These are phyloP conservation scores for Cornus suecica DNA, from an alignment of 148 eudicot genomes.

Conservation along the genomic window DNA sequence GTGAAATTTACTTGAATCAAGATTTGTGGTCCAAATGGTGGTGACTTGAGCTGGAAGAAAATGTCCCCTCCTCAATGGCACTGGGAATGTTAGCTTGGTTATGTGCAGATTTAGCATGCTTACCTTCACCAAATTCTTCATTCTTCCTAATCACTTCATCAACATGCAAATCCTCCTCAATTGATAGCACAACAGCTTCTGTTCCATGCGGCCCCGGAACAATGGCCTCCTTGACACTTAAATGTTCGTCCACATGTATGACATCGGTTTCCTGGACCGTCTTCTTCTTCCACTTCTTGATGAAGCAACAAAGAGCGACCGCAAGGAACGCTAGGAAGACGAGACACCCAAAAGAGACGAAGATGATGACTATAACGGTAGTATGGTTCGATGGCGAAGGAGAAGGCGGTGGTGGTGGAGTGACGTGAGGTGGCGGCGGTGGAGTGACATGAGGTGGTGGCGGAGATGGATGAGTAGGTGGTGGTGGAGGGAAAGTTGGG, in stretches of 20 bases:
- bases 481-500: constrained; percentile 34
- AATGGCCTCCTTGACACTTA: constrained; percentile 43
- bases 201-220: constrained; percentile 67
- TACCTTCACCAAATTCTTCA: constrained; percentile 24
- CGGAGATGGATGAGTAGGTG: constrained; percentile 15
- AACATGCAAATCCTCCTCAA: constrained; percentile 62
- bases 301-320: constrained; percentile 50
- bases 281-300: constrained; percentile 55
- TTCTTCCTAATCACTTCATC: constrained; percentile 44
- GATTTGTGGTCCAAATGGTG: constrained; percentile 20
- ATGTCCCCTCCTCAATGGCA: constrained; percentile 27
- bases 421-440: constrained; percentile 29
- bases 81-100: constrained; percentile 12
- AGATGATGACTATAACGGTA: constrained; percentile 41
- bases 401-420: constrained; percentile 31
- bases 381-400: constrained; percentile 44
- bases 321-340: constrained; percentile 52
- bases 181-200: constrained; percentile 35
- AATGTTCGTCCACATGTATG: constrained; percentile 36
- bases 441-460: constrained; percentile 21
- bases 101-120: constrained; percentile 22
- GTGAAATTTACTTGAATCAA: neutral
- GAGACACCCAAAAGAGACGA: constrained; percentile 54
- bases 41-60: constrained; percentile 28
- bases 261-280: constrained; percentile 40